Evolutionary conservation across 1,139 yeast species (phyloP).

Genomic region (Pichia sp.): DNA sequence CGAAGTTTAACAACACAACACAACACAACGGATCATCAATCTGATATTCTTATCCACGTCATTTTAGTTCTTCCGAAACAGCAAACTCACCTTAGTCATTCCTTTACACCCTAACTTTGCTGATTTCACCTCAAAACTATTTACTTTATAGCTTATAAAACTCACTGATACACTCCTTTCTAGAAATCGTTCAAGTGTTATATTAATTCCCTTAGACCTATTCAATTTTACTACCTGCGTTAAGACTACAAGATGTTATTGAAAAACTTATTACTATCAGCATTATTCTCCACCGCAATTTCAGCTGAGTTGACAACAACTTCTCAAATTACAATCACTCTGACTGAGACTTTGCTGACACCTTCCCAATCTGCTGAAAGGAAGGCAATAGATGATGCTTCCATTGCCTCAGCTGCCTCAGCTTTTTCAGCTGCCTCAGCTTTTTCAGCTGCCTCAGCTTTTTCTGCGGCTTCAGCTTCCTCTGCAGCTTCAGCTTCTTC

Average conservation of each 20-base stretch:
- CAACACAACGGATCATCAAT: not conserved
- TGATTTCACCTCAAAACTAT: not conserved
- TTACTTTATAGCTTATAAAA: not conserved
- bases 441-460: too few species aligned
- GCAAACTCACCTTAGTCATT: slow-evolving; percentile 29
- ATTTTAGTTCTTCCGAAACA: slow-evolving; percentile 1
- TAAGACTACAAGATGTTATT: slow-evolving; percentile 23
- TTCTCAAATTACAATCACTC: slow-evolving; percentile 33
- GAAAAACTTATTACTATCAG: slow-evolving; percentile 25
- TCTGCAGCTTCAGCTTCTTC: too few species aligned
- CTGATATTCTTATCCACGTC: not conserved
- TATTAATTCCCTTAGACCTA: not conserved
- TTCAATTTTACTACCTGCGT: too few species aligned
- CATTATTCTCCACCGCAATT: slow-evolving; percentile 27
- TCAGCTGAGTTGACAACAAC: slow-evolving; percentile 43
- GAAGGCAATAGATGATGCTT: slow-evolving; percentile 21
- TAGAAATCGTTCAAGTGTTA: not conserved
- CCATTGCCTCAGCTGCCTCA: slow-evolving; percentile 24
- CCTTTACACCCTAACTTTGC: slow-evolving; percentile 20
- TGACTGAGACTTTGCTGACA: slow-evolving; percentile 28
- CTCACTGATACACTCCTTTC: not conserved
- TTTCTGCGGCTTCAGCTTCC: too few species aligned
- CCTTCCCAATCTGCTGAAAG: slow-evolving; percentile 28
- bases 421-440: not conserved
- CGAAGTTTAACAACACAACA: not conserved